Evolutionary conservation across 192 early-diverging fungal species (phyloP), one percentile per base, ranked within the genome.

Genomic region (Coemansia sp.): DNA sequence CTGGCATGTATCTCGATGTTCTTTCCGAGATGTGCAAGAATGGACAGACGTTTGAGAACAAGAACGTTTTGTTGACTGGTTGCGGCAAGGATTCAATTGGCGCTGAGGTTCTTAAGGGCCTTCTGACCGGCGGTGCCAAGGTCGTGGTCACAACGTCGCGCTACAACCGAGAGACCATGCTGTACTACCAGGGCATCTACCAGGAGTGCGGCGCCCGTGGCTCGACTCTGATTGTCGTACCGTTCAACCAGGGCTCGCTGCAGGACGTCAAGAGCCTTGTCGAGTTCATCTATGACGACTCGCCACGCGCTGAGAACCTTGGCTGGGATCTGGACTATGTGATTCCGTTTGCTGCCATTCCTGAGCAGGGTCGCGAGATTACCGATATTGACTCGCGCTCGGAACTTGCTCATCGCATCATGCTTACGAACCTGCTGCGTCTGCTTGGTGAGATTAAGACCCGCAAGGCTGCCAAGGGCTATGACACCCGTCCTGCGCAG

Each of bases 281-380:
- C 53, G 82, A 93, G 72, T 96, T 92, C 70, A 90, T 96, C 58
- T 96, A 96, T 76, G 63, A 82, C 40, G 85, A 88, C 77, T 85
- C 86, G 73, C 69, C 69, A n/a, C 69, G 69, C 19, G 53, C 43
- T 14, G 69, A 71, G 62, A 92, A 91, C 59, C 82, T 95, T 17
- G 82, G 85, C 53, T 93, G 91, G 93, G 94, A 96, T 81, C 86
- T 96, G 55, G 94, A 96, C 82, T 91, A 86, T 73, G 82, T 96
- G 52, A 87, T 96, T 73, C 94, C 94, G 30, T 96, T 96, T 75
- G 94, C 94, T 51, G 94, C 94, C 55, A 92, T 96, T 53, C 84
- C 91, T 51, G 92, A 88, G 65, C 85, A 94, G 33, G 94, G 93
- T 56, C 86, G 89, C 57, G 90, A 94, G 81, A 85, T 96, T 51